Percentiles rank a stretch among this genome's conserved stretches.
These are phyloP conservation scores for Strombidium stylifer DNA, from an alignment of 73 alveolate species.

Conservation along the genomic window DNA sequence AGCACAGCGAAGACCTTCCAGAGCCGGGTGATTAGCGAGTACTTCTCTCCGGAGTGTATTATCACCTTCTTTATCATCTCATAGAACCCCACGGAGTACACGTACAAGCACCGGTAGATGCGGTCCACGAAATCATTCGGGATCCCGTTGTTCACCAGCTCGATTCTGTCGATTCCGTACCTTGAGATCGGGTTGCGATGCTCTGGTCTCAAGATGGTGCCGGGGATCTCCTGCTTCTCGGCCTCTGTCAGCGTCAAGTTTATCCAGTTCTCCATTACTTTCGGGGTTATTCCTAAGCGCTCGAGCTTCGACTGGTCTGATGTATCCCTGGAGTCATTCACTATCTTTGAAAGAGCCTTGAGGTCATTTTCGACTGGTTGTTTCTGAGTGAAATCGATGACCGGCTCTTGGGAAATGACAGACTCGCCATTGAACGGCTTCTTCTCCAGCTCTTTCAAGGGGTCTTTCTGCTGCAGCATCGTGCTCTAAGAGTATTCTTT, in stretches of 20 bases:
- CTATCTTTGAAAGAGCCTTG: no score
- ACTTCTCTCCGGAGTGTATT: conserved; percentile 32
- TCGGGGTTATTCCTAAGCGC: not conserved
- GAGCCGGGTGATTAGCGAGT: conserved; percentile 22
- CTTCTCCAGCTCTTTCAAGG: no score
- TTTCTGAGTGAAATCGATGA: no score
- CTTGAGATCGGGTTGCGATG: conserved; percentile 36
- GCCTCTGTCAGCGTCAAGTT: conserved; percentile 31
- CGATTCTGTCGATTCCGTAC: conserved; percentile 39
- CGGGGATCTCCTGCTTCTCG: not conserved
- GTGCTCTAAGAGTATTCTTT: no score
- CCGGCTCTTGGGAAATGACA: no score
- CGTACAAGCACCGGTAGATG: conserved; percentile 39
- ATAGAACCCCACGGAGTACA: conserved; percentile 41
- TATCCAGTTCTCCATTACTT: conserved; percentile 28
- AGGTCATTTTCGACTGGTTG: no score
- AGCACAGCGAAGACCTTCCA: conserved; percentile 54
- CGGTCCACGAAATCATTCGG: conserved; percentile 28
- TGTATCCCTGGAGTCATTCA: no score
- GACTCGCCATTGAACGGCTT: no score
- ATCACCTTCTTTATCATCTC: conserved; percentile 22
- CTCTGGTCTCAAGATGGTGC: conserved; percentile 10
- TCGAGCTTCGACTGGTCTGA: no score
- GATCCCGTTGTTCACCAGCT: conserved; percentile 34
- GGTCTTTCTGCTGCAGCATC: no score